Conservation (phyloP, 2,329 filamentous ascomycete species). For the Shiraia sp. region DNA sequence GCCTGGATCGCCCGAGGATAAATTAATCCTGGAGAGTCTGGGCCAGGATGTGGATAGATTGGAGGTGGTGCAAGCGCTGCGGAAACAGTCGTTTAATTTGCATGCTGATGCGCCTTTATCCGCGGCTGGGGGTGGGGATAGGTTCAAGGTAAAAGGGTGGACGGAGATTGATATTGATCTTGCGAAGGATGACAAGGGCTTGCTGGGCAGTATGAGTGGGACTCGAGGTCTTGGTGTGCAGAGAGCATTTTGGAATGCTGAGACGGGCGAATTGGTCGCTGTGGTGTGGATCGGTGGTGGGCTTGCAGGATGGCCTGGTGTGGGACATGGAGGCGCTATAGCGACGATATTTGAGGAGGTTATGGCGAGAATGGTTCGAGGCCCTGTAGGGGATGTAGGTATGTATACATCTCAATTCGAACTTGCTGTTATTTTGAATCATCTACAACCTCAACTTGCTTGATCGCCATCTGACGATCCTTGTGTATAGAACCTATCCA, state of each 20-base stretch:
- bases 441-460: too few species aligned
- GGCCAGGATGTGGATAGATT: constrained; percentile 32
- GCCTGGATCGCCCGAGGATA: constrained; percentile 35
- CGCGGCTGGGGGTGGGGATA: background rate
- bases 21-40: constrained; percentile 30
- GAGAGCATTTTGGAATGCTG: constrained; percentile 66
- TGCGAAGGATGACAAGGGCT: constrained; percentile 23
- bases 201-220: constrained; percentile 41
- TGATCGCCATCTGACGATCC: too few species aligned
- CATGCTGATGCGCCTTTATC: constrained; percentile 26
- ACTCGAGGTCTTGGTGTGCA: constrained; percentile 54
- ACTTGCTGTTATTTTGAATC: background rate
- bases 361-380: constrained; percentile 67
- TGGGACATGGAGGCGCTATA: constrained; percentile 72
- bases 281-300: constrained; percentile 71
- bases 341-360: constrained; percentile 72
- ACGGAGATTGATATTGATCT: constrained; percentile 34
- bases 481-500: constrained; percentile 29
- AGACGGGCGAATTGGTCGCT: constrained; percentile 61
- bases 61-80: constrained; percentile 37
- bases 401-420: constrained; percentile 6
- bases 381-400: constrained; percentile 43
- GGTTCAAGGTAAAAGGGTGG: constrained; percentile 29
- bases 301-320: constrained; percentile 69
- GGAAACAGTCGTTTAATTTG: constrained; percentile 30